A percentile compares a stretch with the other conserved stretches of the same genome.
Conservation (phyloP, 768 basidiomycete species). For the Phanerochaete carnosa region DNA sequence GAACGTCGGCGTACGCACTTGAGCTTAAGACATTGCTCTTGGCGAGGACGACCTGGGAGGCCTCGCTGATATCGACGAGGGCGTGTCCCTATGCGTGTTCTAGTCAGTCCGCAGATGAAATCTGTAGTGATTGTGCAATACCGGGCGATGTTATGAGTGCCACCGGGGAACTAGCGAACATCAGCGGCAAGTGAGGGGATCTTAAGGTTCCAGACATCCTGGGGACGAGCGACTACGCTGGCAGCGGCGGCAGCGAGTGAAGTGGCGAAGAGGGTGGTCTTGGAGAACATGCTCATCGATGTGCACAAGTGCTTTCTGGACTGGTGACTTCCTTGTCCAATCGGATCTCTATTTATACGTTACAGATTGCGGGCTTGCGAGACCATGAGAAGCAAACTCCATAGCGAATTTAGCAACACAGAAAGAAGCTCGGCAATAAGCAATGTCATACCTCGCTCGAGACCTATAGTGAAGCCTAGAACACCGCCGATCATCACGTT, state of each 20-base stretch:
- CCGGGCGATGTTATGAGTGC: conserved; percentile 43
- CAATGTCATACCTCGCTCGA: neutral
- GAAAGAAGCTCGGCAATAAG: neutral
- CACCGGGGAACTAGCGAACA: conserved; percentile 35
- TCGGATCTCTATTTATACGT: neutral
- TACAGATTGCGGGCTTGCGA: neutral
- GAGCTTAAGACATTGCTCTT: conserved; percentile 36
- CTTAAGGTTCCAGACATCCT: conserved; percentile 36
- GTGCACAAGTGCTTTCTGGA: neutral
- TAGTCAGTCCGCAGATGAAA: neutral
- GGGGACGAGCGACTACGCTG: neutral
- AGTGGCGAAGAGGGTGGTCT: conserved; percentile 1
- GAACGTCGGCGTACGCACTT: conserved; percentile 34
- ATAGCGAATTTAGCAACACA: neutral
- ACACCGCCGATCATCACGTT: neutral
- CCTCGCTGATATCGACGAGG: conserved; percentile 32
- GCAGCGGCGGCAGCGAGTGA: neutral
- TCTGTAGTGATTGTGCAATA: conserved; percentile 22
- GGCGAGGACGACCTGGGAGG: conserved; percentile 45
- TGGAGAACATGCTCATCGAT: conserved; percentile 6
- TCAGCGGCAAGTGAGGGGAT: conserved; percentile 35
- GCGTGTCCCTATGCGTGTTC: conserved; percentile 37
- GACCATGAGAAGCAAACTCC: neutral
- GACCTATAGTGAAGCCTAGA: neutral
- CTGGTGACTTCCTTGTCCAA: neutral